phyloP scores from a whole-genome alignment of 306 rosid species.

The Astragalus glycyphyllos region DNA sequence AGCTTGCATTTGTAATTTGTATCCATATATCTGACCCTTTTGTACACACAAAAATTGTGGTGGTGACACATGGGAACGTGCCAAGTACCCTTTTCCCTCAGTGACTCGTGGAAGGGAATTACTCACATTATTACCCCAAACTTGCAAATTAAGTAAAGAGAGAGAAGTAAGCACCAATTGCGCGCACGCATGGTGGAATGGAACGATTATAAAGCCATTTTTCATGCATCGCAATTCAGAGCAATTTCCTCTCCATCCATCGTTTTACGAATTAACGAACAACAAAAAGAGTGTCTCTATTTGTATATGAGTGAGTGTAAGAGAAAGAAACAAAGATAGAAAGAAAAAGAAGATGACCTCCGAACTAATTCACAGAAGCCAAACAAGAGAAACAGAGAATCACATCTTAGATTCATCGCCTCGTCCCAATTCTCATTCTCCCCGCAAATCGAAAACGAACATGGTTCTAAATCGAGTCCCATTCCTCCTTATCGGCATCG shows the following conservation, averaged over 20 bases:
- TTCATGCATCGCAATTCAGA: constrained; percentile 62
- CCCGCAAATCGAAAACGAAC: not conserved
- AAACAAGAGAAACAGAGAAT: constrained; percentile 9
- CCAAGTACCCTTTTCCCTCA: not conserved
- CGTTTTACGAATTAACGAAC: not conserved
- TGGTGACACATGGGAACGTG: not conserved
- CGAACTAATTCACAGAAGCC: constrained; percentile 59
- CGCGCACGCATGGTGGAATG: constrained; percentile 49
- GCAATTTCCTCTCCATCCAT: constrained; percentile 9
- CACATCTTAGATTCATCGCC: not conserved
- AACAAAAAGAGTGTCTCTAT: not conserved
- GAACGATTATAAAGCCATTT: constrained; percentile 67
- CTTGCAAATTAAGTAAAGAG: constrained; percentile 26
- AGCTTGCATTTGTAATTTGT: too few species aligned
- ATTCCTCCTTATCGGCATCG: constrained; percentile 47
- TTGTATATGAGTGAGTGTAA: not conserved
- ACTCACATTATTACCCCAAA: not conserved
- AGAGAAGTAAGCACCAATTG: not conserved
- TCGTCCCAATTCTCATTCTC: not conserved
- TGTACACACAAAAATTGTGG: not conserved
- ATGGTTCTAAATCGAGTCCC: constrained; percentile 30
- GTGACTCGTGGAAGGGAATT: not conserved
- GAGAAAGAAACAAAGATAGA: not conserved
- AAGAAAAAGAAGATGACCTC: constrained; percentile 7
- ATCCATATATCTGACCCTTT: too few species aligned